Base-by-base conservation (phyloP, 2,329 filamentous ascomycete genomes). In the Ceratocystis eucalypticola region DNA sequence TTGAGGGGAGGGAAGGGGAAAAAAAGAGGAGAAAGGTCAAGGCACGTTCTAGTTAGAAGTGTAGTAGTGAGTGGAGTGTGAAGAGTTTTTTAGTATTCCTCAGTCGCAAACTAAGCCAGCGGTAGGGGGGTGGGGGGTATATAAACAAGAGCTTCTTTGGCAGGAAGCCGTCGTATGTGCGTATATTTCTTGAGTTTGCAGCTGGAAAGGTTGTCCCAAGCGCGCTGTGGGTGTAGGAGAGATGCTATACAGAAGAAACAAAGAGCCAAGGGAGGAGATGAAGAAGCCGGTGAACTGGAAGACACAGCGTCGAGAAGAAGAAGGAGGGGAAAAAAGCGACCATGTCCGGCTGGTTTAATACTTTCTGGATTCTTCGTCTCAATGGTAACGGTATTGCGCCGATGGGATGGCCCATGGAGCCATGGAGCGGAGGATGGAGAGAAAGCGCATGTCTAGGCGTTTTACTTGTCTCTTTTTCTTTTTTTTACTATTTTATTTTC, bases 401-500 rank as follows among this genome's bases (percentile, higher is more conserved):
- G 53, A 33, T 57, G 53, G 25, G 25, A 30, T 57, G 53, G 53
- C 10, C 20, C 46, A 50, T 50, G 46, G 46, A 53, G 53, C 53
- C 48, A 53, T 53, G 48, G 48, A 53, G 53, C 53, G 53, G 53
- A 57, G 53, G 53, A 57, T 57, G 53, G 10, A 57, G 53, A 33
- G 53, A n/a, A 57, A 57, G 53, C 25, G 53, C 30, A 17, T 22
- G 53, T 33, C 53, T 33, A 57, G 53, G 53, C 53, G 7, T 55
- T 12, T 57, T 33, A 17, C n/a, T 22, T 5, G 28, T 57, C n/a
- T 57, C 28, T 30, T 22, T 57, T 33, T n/a, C 33, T 57, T 55
- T 53, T 53, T 33, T 57, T 57, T 55, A 3, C 15, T 57, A n/a
- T 2, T 33, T 33, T 57, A 57, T 57, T 57, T 30, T 7, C 53